phyloP scores from a whole-genome alignment of 2,329 filamentous ascomycete genomes.

The Beauveria bassiana region DNA sequence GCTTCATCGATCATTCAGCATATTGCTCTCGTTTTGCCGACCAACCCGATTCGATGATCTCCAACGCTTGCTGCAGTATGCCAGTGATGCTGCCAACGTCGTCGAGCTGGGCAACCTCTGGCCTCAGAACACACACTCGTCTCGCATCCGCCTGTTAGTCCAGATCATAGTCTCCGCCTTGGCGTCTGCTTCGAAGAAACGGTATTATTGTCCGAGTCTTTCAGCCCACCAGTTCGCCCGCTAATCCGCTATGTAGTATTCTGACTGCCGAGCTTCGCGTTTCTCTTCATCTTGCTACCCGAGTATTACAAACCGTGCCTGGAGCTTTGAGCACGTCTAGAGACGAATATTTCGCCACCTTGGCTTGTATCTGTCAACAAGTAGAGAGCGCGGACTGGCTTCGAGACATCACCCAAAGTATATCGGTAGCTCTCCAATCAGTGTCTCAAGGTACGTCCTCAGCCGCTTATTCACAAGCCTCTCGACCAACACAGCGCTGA shows the following conservation, averaged over 20 bases:
- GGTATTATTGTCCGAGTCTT: not conserved
- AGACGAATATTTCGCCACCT: not conserved
- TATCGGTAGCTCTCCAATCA: not conserved
- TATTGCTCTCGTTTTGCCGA: conserved; percentile 45
- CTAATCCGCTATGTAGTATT: not conserved
- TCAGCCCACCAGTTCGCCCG: too few relatives aligned
- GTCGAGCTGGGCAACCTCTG: conserved; percentile 29
- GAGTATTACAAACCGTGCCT: not conserved
- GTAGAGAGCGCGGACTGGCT: not conserved
- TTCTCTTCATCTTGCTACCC: not conserved
- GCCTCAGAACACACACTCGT: conserved; percentile 20
- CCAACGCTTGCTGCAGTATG: conserved; percentile 37
- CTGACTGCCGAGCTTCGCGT: not conserved
- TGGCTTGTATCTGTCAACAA: not conserved
- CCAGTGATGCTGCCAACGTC: conserved; percentile 32
- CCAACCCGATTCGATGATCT: conserved; percentile 37
- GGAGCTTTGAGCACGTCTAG: not conserved
- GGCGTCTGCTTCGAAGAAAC: not conserved
- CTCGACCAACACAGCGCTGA: not conserved
- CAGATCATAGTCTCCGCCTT: conserved; percentile 29
- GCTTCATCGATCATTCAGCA: conserved; percentile 33
- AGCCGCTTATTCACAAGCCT: not conserved
- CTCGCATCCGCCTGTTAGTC: conserved; percentile 28
- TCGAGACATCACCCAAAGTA: not conserved
- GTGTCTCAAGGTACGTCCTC: not conserved